A percentile compares a stretch with the other conserved stretches of the same genome.
phyloP scores from a whole-genome alignment of 1,139 yeast genomes.

The Protomyces arabidopsidicola region DNA sequence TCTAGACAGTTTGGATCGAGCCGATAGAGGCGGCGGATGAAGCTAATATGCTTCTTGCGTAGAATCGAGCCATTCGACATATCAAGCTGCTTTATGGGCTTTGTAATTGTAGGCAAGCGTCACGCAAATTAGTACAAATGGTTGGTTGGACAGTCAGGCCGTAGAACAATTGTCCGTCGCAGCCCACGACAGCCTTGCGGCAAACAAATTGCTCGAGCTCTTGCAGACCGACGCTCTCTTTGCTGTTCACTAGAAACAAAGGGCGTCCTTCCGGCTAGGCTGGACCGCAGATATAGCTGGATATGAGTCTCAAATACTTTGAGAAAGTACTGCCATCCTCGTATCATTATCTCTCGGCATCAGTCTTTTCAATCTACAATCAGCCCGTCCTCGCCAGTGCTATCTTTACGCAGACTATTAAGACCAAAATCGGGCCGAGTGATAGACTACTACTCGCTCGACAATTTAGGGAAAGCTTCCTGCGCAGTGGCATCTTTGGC shows the following conservation, averaged over 20 bases:
- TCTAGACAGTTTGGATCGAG: conserved; percentile 51
- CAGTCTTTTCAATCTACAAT: conserved; percentile 15
- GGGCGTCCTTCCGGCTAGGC: too few relatives aligned
- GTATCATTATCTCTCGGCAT: conserved; percentile 21
- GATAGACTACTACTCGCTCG: conserved; percentile 11
- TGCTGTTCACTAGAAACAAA: too few relatives aligned
- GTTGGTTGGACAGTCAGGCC: too few relatives aligned
- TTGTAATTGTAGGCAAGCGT: too few relatives aligned
- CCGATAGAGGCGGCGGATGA: conserved; percentile 6
- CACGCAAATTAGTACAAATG: too few relatives aligned
- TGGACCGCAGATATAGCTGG: not conserved
- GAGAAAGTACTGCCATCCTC: conserved; percentile 2
- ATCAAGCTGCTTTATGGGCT: not conserved
- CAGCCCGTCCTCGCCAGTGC: conserved; percentile 5
- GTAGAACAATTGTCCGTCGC: too few relatives aligned
- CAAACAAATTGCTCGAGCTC: too few relatives aligned
- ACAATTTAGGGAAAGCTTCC: conserved; percentile 16
- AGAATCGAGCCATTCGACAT: not conserved
- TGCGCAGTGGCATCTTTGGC: conserved; percentile 21
- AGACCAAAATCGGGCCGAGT: not conserved
- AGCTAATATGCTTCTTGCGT: conserved; percentile 15
- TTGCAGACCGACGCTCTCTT: too few relatives aligned
- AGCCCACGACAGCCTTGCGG: too few relatives aligned
- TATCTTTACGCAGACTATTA: not conserved
- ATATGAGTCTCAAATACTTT: conserved; percentile 10